Base-by-base conservation (phyloP, 1,284 basidiomycete genomes). In the Agroathelia rolfsii region DNA sequence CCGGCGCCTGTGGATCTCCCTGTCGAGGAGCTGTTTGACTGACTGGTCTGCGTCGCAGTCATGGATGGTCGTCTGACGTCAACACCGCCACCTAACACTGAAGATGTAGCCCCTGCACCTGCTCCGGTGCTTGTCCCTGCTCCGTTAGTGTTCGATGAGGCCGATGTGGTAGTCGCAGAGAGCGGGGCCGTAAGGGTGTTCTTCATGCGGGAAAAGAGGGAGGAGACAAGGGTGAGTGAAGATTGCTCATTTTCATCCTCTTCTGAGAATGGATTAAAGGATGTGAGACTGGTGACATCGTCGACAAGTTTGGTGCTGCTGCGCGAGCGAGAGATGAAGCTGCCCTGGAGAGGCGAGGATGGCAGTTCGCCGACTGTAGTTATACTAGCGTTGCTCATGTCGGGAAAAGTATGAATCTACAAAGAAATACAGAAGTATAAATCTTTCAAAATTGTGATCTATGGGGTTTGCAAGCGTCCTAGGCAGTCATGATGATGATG, bases 231-330 rank as follows among this genome's bases (percentile, higher is more conserved):
- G 2, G 80, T 75, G 50, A 84, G 85, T 9, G 81, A 83, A 6
- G 82, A 81, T 45, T 82, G 77, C 44, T 86, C 84, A 49, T 81
- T 71, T 53, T 86, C 84, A 50, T 87, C 84, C 52, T 87, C 84
- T 49, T 86, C 82, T 9, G 78, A 75, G 61, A 87, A 87, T 9
- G 84, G 83, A 50, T 87, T 87, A 62, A 79, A 84, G 30, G 80
- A 82, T 17, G 83, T 86, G 37, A 86, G 55, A 48, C 74, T 75
- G 27, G 68, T 67, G 27, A 77, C 64, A 59, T 82, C 81, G 51
- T 84, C 82, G 16, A 53, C 58, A 16, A 73, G 51, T 44, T 67
- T 76, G 24, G 66, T 66, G 49, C 64, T 76, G 54, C 71, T 76
- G 41, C 74, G 67, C 12, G 76, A 79, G 48, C 73, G 62, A 10